A percentile compares a stretch with the other conserved stretches of the same genome.
These are phyloP conservation scores for Podospora australis DNA, from an alignment of 495 filamentous ascomycete species.

Conservation along the genomic window DNA sequence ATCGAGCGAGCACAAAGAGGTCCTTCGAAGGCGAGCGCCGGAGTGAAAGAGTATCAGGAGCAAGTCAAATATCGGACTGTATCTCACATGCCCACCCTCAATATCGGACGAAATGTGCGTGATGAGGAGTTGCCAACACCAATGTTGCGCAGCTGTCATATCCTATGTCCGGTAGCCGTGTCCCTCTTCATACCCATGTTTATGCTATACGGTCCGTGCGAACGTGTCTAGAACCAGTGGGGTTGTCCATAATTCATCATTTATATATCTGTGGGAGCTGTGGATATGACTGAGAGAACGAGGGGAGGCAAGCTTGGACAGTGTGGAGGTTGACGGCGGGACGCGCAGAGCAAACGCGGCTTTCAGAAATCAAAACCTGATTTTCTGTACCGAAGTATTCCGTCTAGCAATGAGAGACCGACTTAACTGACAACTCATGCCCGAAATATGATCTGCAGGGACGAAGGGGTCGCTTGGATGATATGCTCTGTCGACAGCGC, in stretches of 20 bases:
- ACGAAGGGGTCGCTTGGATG: not conserved
- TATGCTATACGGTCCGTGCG: slow-evolving; percentile 1
- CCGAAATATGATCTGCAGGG: not conserved
- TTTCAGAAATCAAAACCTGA: not conserved
- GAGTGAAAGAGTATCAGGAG: not conserved
- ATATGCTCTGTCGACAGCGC: too few relatives aligned
- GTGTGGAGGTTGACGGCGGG: too few relatives aligned
- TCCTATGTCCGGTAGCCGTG: not conserved
- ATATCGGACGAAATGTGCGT: too few relatives aligned
- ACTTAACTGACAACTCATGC: not conserved
- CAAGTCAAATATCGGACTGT: not conserved
- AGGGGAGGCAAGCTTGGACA: too few relatives aligned
- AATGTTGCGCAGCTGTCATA: too few relatives aligned
- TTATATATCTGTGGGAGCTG: not conserved
- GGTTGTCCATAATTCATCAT: slow-evolving; percentile 6
- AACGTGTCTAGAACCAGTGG: not conserved
- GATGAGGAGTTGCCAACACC: too few relatives aligned
- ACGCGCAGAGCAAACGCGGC: too few relatives aligned
- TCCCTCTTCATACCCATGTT: slow-evolving; percentile 1
- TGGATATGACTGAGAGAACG: not conserved
- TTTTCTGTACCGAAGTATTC: not conserved
- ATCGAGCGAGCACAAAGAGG: too few relatives aligned
- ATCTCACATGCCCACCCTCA: not conserved
- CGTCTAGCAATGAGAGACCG: not conserved
- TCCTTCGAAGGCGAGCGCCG: not conserved